Evolutionary conservation across 148 eudicot species (phyloP), one percentile per base, ranked within the genome.

Genomic region (Arbutus unedo): DNA sequence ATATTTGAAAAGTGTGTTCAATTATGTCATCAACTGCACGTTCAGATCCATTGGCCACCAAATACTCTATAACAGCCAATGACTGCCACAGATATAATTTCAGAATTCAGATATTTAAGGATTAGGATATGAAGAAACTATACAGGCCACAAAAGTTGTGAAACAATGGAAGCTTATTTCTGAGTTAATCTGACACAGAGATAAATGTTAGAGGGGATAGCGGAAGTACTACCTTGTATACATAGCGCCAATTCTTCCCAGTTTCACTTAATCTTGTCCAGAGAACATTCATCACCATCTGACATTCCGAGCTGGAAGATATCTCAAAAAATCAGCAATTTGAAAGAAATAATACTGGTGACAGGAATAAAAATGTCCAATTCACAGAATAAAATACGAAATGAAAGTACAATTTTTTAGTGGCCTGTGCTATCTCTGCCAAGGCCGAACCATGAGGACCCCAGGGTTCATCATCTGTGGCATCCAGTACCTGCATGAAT

Each of bases 361-460:
- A 81, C 23, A 76, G 53, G 66, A 71, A 78, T 18, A 80, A 56
- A 50, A 83, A 74, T 21, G 45, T 56, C 62, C 82, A 60, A 71
- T 16, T 53, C 47, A 45, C 67, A 38, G 81, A 83, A 18, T 68
- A 77, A 77, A 77, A 48, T 70, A 78, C 64, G 73, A 81, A 74
- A 72, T 50, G 76, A 4, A 50, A 48, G 13, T 91, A 95, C 98
- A 89, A 92, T 91, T 92, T 95, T 87, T 93, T 95, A 68, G 98
- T 95, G 60, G 97, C 94, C 82, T 89, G 93, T 79, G 98, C 97
- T 74, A 95, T 95, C 88, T 95, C 96, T 56, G 96, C 93, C 78
- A 95, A 89, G 76, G 91, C 96, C 74, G 96, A 93, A 85, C 98
- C 98, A 88, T 95, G 98, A 87, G 98, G 98, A 87, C 97, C 98